These are phyloP conservation scores for Psilocybe mexicana DNA, from an alignment of 1,284 basidiomycete genomes.

Conservation along the genomic window DNA sequence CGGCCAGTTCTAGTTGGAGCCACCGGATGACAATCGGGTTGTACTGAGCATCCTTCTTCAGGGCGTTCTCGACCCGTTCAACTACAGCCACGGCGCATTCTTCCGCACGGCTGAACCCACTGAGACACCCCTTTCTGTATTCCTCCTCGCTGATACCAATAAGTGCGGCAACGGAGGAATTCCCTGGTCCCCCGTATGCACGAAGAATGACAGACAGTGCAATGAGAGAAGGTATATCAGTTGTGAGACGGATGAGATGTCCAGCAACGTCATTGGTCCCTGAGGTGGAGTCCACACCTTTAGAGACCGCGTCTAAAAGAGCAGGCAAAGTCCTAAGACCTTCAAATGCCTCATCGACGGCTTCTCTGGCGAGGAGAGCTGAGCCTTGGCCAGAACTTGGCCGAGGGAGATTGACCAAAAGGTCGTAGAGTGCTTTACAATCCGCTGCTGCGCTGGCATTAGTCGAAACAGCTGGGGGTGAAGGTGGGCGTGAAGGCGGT, in stretches of 20 bases:
- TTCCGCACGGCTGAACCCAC: slow-evolving; percentile 75
- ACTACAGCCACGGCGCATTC: slow-evolving; percentile 64
- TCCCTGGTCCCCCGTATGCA: slow-evolving; percentile 34
- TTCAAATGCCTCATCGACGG: slow-evolving; percentile 73
- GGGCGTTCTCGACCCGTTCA: slow-evolving; percentile 51
- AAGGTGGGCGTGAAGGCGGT: slow-evolving; percentile 66
- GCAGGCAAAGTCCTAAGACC: slow-evolving; percentile 57
- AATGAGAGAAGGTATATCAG: slow-evolving; percentile 67
- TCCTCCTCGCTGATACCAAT: slow-evolving; percentile 59
- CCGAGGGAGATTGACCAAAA: slow-evolving; percentile 60
- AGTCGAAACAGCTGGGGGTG: slow-evolving; percentile 44
- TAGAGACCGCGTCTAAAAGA: slow-evolving; percentile 50
- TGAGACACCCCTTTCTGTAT: slow-evolving; percentile 66
- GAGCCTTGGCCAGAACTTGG: slow-evolving; percentile 49
- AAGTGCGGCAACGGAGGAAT: slow-evolving; percentile 48
- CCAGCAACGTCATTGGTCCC: slow-evolving; percentile 31
- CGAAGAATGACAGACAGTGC: slow-evolving; percentile 67
- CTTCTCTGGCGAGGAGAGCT: slow-evolving; percentile 63
- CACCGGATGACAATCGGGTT: slow-evolving; percentile 44
- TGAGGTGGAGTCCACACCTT: slow-evolving; percentile 26
- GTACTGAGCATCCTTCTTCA: slow-evolving; percentile 36
- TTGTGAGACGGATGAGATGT: slow-evolving; percentile 53
- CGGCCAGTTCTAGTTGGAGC: slow-evolving; percentile 48
- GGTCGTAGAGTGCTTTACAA: slow-evolving; percentile 56
- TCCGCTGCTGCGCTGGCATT: slow-evolving; percentile 52